phyloP scores from a whole-genome alignment of 371 early-diverging fungal genomes.

The Lichtheimia hyalospora region DNA sequence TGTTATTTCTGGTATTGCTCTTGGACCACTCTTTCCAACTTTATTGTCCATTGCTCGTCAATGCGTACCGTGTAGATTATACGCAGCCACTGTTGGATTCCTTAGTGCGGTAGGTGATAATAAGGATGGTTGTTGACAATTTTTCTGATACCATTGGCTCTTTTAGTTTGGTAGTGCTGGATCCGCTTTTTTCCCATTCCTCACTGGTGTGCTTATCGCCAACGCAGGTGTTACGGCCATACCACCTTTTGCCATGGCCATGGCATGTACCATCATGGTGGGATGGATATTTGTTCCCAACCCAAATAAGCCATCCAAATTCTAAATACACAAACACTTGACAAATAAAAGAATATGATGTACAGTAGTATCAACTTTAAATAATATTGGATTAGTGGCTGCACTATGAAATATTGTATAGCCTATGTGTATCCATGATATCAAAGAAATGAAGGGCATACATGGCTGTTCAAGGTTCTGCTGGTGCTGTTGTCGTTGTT shows the following conservation, averaged over 20 bases:
- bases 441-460: not conserved
- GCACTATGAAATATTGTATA: not conserved
- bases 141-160: not conserved
- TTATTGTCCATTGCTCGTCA: constrained; percentile 20
- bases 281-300: constrained; percentile 24
- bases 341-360: too few species aligned
- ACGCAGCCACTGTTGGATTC: constrained; percentile 23
- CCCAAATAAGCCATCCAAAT: not conserved
- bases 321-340: too few species aligned
- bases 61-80: constrained; percentile 14
- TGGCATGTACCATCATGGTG: constrained; percentile 13
- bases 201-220: constrained; percentile 17
- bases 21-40: constrained; percentile 31
- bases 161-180: constrained; percentile 21
- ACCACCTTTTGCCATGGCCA: constrained; percentile 20
- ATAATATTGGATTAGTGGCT: not conserved
- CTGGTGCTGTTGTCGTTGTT: too few species aligned
- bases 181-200: constrained; percentile 23
- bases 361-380: not conserved
- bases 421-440: too few species aligned
- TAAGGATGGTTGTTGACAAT: not conserved
- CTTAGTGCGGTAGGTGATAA: constrained; percentile 17
- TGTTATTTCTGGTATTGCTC: constrained; percentile 19
- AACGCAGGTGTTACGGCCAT: constrained; percentile 13
- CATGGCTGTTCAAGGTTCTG: not conserved